Percentiles rank a stretch among this genome's conserved stretches.
phyloP scores from a whole-genome alignment of 78 protist species.

The Tieghemostelium lacteum region DNA sequence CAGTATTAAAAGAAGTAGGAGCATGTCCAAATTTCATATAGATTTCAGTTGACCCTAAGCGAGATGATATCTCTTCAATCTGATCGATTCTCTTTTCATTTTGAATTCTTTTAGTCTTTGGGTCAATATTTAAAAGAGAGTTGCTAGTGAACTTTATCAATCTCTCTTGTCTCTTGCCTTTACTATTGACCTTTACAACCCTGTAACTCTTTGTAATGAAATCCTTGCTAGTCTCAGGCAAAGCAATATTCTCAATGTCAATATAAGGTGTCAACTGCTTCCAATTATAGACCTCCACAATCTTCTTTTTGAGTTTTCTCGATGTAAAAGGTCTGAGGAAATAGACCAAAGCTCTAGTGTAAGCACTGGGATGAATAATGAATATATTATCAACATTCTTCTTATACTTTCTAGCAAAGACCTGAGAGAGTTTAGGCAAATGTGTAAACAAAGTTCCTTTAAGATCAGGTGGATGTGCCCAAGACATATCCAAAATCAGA shows the following conservation, averaged over 20 bases:
- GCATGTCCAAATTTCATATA: conserved; percentile 13
- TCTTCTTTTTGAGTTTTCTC: conserved; percentile 68
- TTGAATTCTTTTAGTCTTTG: conserved; percentile 59
- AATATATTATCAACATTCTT: conserved; percentile 73
- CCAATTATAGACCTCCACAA: conserved; percentile 81
- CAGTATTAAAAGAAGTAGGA: neutral
- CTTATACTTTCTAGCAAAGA: conserved; percentile 72
- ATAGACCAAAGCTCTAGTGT: conserved; percentile 66
- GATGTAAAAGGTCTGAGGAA: conserved; percentile 62
- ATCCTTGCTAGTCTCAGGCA: conserved; percentile 76
- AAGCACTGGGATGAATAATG: conserved; percentile 79
- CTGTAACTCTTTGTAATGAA: conserved; percentile 77
- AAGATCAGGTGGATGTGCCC: conserved; percentile 68
- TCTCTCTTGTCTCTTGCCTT: conserved; percentile 81
- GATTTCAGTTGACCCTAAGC: conserved; percentile 44
- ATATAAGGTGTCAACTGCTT: conserved; percentile 56
- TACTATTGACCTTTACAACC: conserved; percentile 78
- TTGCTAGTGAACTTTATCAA: conserved; percentile 80
- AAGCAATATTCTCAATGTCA: conserved; percentile 47
- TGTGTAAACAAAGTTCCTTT: conserved; percentile 48
- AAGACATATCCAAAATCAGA: conserved; percentile 78
- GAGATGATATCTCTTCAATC: conserved; percentile 53
- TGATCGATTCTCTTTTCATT: conserved; percentile 77
- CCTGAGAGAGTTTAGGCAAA: conserved; percentile 57
- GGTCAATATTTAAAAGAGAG: conserved; percentile 81